phyloP scores from a whole-genome alignment of 2,329 filamentous ascomycete species.

The Periconia macrospinosa region DNA sequence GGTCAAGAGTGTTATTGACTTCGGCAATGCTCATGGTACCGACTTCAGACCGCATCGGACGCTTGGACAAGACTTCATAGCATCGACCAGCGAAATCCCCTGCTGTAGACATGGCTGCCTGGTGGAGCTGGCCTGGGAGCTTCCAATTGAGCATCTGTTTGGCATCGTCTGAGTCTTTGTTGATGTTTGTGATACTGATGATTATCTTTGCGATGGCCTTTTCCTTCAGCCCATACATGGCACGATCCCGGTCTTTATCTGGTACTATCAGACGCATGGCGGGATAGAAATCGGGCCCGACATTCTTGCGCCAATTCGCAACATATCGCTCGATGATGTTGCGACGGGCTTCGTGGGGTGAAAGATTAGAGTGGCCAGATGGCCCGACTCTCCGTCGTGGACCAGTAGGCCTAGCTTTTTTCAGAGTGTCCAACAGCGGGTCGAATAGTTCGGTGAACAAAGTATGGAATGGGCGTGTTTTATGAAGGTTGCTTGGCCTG shows the following conservation, averaged over 20 bases:
- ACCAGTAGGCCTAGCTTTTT: conserved; percentile 62
- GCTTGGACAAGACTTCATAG: conserved; percentile 81
- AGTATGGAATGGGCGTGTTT: conserved; percentile 80
- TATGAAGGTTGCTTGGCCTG: conserved; percentile 76
- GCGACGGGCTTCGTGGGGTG: conserved; percentile 75
- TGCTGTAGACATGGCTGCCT: conserved; percentile 57
- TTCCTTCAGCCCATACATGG: conserved; percentile 94
- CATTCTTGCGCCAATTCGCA: conserved; percentile 79
- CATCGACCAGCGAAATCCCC: conserved; percentile 93
- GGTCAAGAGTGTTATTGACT: conserved; percentile 84
- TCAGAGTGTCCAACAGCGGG: conserved; percentile 76
- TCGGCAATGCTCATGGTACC: conserved; percentile 85
- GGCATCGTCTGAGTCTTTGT: conserved; percentile 86
- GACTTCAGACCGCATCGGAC: conserved; percentile 71
- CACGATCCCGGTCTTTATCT: conserved; percentile 87
- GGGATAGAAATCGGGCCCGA: conserved; percentile 91
- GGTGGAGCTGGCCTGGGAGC: conserved; percentile 66
- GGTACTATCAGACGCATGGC: conserved; percentile 89
- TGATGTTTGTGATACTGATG: conserved; percentile 91
- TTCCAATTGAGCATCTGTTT: conserved; percentile 90
- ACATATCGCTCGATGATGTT: conserved; percentile 87
- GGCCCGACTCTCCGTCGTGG: conserved; percentile 63
- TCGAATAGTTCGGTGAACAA: conserved; percentile 80
- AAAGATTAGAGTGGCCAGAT: conserved; percentile 60
- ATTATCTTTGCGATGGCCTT: conserved; percentile 85